Percentiles rank a stretch among this genome's conserved stretches.
phyloP scores from a whole-genome alignment of 371 early-diverging fungal genomes.

The Batrachochytrium dendrobatidis region DNA sequence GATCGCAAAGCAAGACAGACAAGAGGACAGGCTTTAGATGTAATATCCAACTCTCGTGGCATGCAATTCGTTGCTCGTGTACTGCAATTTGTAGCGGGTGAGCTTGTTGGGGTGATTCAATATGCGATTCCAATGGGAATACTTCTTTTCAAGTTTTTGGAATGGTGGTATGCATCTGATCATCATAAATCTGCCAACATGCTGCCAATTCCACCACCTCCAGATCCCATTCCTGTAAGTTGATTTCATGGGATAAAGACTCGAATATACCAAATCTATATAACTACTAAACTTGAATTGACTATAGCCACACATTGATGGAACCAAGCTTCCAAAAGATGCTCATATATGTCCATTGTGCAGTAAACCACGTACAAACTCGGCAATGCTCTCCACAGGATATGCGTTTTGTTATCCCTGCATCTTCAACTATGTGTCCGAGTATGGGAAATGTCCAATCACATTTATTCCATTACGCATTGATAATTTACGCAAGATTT shows the following conservation, averaged over 20 bases:
- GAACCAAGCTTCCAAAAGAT: conserved; percentile 61
- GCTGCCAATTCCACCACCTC: conserved; percentile 56
- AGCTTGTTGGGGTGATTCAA: neutral
- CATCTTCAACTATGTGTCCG: conserved; percentile 24
- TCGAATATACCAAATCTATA: neutral
- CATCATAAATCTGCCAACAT: conserved; percentile 25
- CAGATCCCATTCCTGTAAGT: conserved; percentile 49
- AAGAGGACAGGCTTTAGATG: too few species aligned
- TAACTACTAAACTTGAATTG: neutral
- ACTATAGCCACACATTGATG: conserved; percentile 64
- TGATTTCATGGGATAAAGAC: neutral
- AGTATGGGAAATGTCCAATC: conserved; percentile 26
- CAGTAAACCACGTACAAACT: conserved; percentile 60
- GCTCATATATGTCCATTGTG: conserved; percentile 79
- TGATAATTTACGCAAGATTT: conserved; percentile 31
- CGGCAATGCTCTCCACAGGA: conserved; percentile 49
- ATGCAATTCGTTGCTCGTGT: too few species aligned
- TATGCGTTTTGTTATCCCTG: conserved; percentile 41
- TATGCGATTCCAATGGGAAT: conserved; percentile 73
- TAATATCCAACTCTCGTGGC: too few species aligned
- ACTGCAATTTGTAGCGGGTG: conserved; percentile 1
- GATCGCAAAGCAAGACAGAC: too few species aligned
- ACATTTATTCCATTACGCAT: conserved; percentile 8
- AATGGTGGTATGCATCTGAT: conserved; percentile 90
- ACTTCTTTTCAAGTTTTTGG: conserved; percentile 86